These are phyloP conservation scores for Diplotaxis tenuifolia DNA, from an alignment of 345 rosid species.

Conservation along the genomic window DNA sequence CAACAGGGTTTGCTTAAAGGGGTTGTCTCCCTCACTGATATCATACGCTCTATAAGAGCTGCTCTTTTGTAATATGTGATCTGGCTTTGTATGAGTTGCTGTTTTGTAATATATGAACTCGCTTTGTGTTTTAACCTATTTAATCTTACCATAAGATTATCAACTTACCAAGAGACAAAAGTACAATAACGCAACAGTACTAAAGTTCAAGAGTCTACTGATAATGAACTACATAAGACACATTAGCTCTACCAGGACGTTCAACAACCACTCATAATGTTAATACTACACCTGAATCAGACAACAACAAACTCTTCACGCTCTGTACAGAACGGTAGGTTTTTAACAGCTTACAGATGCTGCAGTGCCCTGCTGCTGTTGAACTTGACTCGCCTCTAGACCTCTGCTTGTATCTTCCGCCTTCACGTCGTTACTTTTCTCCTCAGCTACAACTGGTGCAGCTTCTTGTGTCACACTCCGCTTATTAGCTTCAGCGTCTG, in stretches of 20 bases:
- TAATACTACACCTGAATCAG: constrained; percentile 32
- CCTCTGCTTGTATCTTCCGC: constrained; percentile 21
- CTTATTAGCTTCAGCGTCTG: not conserved
- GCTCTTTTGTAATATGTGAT: constrained; percentile 25
- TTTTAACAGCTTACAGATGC: constrained; percentile 35
- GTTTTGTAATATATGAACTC: too few species aligned
- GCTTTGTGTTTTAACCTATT: not conserved
- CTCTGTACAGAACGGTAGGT: constrained; percentile 19
- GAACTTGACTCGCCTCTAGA: constrained; percentile 28
- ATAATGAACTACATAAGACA: constrained; percentile 21
- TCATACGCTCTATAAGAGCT: constrained; percentile 49
- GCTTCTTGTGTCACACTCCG: not conserved
- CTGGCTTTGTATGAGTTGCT: not conserved
- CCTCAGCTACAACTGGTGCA: constrained; percentile 18
- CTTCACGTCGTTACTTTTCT: constrained; percentile 13
- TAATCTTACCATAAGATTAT: constrained; percentile 1
- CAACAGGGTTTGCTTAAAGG: constrained; percentile 53
- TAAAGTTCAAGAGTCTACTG: not conserved
- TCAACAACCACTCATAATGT: constrained; percentile 22
- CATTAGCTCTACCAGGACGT: constrained; percentile 12
- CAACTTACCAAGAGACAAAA: constrained; percentile 9
- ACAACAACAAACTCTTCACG: constrained; percentile 32
- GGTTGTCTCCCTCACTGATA: constrained; percentile 66
- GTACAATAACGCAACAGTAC: constrained; percentile 4
- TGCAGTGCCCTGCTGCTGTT: constrained; percentile 27